phyloP scores from a whole-genome alignment of 495 filamentous ascomycete species.

The Xylaria telfairii region DNA sequence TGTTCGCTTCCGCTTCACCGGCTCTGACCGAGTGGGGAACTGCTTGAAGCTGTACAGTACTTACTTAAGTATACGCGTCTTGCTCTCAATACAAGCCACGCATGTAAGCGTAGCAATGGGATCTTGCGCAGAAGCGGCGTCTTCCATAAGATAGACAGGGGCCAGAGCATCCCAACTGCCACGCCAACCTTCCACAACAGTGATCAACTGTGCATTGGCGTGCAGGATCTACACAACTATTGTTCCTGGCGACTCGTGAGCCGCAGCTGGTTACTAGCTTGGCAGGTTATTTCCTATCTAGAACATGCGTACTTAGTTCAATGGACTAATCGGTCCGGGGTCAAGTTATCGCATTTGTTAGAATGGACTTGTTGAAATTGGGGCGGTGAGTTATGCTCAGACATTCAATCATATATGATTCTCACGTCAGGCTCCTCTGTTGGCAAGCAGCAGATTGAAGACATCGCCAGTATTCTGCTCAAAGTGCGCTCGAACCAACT shows the following conservation, averaged over 20 bases:
- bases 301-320: not conserved
- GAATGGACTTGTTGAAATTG: not conserved
- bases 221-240: slow-evolving; percentile 17
- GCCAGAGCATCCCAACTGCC: not conserved
- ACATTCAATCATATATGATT: not conserved
- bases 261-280: not conserved
- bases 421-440: not conserved
- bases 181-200: slow-evolving; percentile 3
- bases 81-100: not conserved
- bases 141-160: not conserved
- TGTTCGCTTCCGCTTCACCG: not conserved
- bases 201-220: slow-evolving; percentile 7
- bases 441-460: not conserved
- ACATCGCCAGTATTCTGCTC: not conserved
- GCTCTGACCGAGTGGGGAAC: not conserved
- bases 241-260: not conserved
- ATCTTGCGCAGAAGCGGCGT: too few relatives aligned
- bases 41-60: not conserved
- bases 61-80: not conserved
- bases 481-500: not conserved
- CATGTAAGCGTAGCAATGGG: too few relatives aligned
- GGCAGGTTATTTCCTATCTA: not conserved
- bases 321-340: not conserved
- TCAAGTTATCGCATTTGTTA: not conserved
- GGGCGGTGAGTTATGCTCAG: not conserved